Evolutionary conservation across 768 basidiomycete species (phyloP).

Genomic region (Amanita rubescens): DNA sequence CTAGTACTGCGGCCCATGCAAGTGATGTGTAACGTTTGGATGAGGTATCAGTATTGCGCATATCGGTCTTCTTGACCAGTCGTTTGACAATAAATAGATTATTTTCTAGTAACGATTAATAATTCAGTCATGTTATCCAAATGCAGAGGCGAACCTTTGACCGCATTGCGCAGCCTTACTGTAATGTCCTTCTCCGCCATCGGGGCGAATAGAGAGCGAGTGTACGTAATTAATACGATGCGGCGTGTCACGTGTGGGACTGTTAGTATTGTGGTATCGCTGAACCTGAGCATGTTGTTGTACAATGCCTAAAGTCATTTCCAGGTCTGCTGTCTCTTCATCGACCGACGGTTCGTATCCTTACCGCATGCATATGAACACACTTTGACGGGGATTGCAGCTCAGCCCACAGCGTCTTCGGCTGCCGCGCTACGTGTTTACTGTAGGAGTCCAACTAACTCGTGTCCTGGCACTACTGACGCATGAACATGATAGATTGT

Average conservation of each 20-base stretch:
- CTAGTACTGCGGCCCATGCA: conserved; percentile 86
- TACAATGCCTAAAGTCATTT: conserved; percentile 93
- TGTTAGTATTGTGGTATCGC: no score
- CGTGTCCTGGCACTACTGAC: not conserved
- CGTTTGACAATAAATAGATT: conserved; percentile 90
- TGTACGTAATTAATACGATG: conserved; percentile 14
- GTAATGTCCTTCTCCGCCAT: conserved; percentile 85
- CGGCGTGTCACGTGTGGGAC: conserved; percentile 5
- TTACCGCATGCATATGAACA: not conserved
- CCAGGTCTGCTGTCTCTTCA: conserved; percentile 81
- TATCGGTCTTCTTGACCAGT: conserved; percentile 77
- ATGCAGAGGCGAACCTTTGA: conserved; percentile 48
- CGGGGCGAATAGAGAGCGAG: conserved; percentile 11
- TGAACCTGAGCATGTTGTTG: no score
- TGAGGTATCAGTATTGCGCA: conserved; percentile 83
- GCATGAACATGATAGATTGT: conserved; percentile 46
- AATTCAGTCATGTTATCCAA: conserved; percentile 10
- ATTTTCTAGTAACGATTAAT: conserved; percentile 56
- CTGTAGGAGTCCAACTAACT: conserved; percentile 42
- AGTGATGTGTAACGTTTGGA: conserved; percentile 76
- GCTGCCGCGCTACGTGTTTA: conserved; percentile 74
- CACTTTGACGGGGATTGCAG: conserved; percentile 28
- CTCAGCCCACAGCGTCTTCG: conserved; percentile 73
- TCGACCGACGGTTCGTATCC: conserved; percentile 70
- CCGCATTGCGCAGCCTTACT: conserved; percentile 67